phyloP scores from a whole-genome alignment of 345 rosid species.

The Ceriops zippeliana region DNA sequence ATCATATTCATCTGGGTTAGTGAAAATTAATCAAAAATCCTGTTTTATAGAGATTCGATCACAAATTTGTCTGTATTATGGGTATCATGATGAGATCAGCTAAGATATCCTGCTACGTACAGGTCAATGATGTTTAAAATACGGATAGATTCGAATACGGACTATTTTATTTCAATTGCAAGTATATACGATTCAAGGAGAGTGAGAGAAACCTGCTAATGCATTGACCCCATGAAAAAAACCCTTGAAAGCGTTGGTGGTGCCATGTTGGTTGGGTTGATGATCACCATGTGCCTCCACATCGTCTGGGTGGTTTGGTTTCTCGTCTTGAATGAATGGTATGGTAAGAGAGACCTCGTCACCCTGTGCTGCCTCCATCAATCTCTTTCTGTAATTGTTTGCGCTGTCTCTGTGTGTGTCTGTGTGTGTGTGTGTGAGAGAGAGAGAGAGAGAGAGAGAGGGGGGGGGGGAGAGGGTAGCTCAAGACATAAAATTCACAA shows the following conservation, averaged over 20 bases:
- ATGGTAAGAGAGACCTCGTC: not conserved
- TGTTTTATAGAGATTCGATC: too few relatives aligned
- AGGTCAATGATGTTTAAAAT: not conserved
- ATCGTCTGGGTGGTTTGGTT: not conserved
- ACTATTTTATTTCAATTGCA: not conserved
- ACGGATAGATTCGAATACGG: too few relatives aligned
- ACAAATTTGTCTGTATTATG: too few relatives aligned
- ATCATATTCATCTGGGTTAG: too few relatives aligned
- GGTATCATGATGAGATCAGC: too few relatives aligned
- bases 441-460: too few relatives aligned
- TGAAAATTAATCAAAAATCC: too few relatives aligned
- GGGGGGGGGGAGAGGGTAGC: too few relatives aligned
- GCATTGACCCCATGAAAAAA: conserved; percentile 42
- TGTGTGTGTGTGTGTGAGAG: too few relatives aligned
- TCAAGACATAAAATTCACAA: too few relatives aligned
- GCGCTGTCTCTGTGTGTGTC: not conserved
- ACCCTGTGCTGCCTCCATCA: not conserved
- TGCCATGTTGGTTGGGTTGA: not conserved
- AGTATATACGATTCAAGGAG: not conserved
- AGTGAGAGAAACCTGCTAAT: conserved; percentile 29
- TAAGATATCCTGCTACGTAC: too few relatives aligned
- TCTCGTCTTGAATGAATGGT: not conserved
- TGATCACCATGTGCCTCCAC: not conserved
- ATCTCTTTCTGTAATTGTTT: not conserved
- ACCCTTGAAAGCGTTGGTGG: conserved; percentile 28